These are phyloP conservation scores for Hermanozyma aechmeae DNA, from an alignment of 805 yeast species.

Conservation along the genomic window DNA sequence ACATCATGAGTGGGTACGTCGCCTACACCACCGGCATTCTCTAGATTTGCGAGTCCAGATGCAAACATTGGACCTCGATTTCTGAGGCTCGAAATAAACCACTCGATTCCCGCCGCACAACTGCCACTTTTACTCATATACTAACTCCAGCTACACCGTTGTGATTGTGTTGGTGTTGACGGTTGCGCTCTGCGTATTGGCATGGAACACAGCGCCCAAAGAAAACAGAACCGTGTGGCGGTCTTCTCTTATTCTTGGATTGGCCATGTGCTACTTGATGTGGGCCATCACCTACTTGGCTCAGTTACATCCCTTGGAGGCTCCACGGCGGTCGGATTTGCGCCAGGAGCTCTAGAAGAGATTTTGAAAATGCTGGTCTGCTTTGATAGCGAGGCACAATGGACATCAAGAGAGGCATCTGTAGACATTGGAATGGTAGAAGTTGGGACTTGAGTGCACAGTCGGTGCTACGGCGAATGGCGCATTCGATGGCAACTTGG, in stretches of 20 bases:
- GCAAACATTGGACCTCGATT: too few species aligned
- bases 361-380: too few species aligned
- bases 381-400: too few species aligned
- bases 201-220: constrained; percentile 85
- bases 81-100: not conserved
- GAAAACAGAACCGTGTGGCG: constrained; percentile 46
- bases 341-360: constrained; percentile 64
- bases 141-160: constrained; percentile 52
- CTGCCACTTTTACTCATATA: not conserved
- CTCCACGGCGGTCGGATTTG: constrained; percentile 81
- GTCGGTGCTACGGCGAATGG: too few species aligned
- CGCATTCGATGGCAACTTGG: too few species aligned
- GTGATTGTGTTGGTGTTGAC: constrained; percentile 53
- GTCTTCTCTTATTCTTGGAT: constrained; percentile 46
- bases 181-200: constrained; percentile 47
- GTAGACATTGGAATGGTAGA: too few species aligned
- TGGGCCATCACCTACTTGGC: constrained; percentile 88
- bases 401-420: too few species aligned
- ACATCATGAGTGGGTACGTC: constrained; percentile 11
- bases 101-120: not conserved
- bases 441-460: too few species aligned
- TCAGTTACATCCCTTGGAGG: constrained; percentile 86
- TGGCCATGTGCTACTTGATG: constrained; percentile 76
- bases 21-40: not conserved
- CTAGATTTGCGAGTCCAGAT: not conserved